A percentile compares a stretch with the other conserved stretches of the same genome.
phyloP scores from a whole-genome alignment of 768 basidiomycete species.

The Leccinum longicurvipes region DNA sequence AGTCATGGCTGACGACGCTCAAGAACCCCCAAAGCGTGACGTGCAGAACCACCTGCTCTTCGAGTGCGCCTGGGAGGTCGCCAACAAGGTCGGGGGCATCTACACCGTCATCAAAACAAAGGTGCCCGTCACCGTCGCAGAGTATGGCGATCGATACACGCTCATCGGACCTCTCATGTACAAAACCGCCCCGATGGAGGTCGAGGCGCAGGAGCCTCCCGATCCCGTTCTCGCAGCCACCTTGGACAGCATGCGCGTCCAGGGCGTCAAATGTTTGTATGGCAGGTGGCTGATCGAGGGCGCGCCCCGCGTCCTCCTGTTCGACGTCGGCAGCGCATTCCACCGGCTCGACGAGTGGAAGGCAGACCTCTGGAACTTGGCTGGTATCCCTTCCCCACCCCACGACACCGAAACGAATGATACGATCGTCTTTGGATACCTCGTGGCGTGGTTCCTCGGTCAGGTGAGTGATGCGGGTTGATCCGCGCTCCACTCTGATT shows the following conservation, averaged over 20 bases:
- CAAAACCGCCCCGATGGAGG: constrained; percentile 99
- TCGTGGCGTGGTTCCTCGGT: constrained; percentile 99
- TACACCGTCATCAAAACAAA: constrained; percentile 99
- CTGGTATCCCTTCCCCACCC: constrained; percentile 95
- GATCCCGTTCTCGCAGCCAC: constrained; percentile 75
- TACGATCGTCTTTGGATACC: constrained; percentile 94
- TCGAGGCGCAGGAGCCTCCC: constrained; percentile 86
- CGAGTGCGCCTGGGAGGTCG: constrained; percentile 97
- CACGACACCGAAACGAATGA: constrained; percentile 99
- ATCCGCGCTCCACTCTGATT: constrained; percentile 4
- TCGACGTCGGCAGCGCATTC: constrained; percentile 89
- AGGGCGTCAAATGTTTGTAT: constrained; percentile 92
- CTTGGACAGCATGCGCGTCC: constrained; percentile 77
- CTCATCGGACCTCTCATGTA: constrained; percentile 97
- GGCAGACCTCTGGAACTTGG: constrained; percentile 95
- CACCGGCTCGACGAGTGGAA: constrained; percentile 97
- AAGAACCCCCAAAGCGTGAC: constrained; percentile 51
- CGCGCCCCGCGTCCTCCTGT: constrained; percentile 89
- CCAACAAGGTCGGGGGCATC: constrained; percentile 98
- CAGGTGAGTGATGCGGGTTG: constrained; percentile 57
- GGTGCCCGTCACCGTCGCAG: constrained; percentile 94
- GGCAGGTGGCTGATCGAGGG: constrained; percentile 99
- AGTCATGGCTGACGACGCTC: constrained; percentile 19
- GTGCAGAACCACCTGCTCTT: constrained; percentile 81
- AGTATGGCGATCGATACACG: constrained; percentile 93